These are phyloP conservation scores for Saccharomycopsis hybrid DNA, from an alignment of 1,139 yeast species.

Conservation along the genomic window DNA sequence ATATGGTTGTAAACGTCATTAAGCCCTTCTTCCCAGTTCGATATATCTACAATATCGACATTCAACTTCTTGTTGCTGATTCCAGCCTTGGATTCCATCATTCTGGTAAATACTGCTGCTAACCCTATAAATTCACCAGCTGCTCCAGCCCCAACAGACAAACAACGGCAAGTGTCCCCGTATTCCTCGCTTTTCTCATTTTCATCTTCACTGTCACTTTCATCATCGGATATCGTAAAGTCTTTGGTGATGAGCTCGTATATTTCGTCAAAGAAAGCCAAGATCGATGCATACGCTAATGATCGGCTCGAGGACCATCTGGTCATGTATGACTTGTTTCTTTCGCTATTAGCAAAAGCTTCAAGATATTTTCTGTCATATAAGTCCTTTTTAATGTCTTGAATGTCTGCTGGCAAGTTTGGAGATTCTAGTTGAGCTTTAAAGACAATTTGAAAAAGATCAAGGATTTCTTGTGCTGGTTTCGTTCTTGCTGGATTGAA, in stretches of 20 bases:
- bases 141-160: conserved; percentile 86
- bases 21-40: conserved; percentile 64
- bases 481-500: conserved; percentile 5
- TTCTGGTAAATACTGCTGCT: conserved; percentile 49
- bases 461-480: conserved; percentile 39
- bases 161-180: conserved; percentile 29
- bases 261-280: conserved; percentile 44
- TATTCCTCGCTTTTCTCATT: conserved; percentile 15
- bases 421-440: conserved; percentile 39
- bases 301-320: conserved; percentile 88
- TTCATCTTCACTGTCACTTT: not conserved
- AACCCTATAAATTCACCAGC: conserved; percentile 75
- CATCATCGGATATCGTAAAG: not conserved
- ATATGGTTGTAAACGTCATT: conserved; percentile 38
- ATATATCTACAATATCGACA: conserved; percentile 61
- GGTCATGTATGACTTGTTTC: conserved; percentile 70
- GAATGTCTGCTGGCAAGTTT: conserved; percentile 41
- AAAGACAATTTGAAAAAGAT: conserved; percentile 44
- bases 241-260: conserved; percentile 28
- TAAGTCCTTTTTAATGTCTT: conserved; percentile 61
- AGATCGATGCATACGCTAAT: conserved; percentile 62
- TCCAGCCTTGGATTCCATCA: conserved; percentile 33
- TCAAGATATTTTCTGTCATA: conserved; percentile 61
- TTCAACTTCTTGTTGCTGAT: conserved; percentile 9
- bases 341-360: conserved; percentile 61